Evolutionary conservation across 495 filamentous ascomycete genomes (phyloP).

Genomic region (Sabuloglossum arenarium): DNA sequence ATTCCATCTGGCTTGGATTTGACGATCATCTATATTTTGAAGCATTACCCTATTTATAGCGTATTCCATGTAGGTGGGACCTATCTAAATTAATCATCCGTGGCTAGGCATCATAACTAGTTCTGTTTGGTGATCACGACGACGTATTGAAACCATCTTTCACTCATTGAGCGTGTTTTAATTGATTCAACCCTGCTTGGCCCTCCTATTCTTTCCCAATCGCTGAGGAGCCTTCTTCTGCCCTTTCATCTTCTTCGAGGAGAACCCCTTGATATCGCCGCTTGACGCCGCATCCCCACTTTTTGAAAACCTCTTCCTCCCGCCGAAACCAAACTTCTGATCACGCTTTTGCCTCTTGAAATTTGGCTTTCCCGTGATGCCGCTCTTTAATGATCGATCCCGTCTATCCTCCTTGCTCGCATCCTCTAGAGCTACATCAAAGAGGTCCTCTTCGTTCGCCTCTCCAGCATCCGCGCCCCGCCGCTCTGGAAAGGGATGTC

Average conservation of each 20-base stretch:
- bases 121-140: neutral
- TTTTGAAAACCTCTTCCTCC: constrained; percentile 79
- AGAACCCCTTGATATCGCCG: constrained; percentile 61
- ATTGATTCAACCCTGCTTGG: constrained; percentile 11
- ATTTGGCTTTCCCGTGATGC: constrained; percentile 22
- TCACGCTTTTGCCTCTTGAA: constrained; percentile 81
- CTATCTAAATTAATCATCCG: no score
- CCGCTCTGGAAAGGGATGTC: constrained; percentile 38
- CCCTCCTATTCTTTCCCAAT: constrained; percentile 44
- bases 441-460: constrained; percentile 68
- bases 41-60: no score
- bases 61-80: no score
- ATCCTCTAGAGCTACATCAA: constrained; percentile 84
- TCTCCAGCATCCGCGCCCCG: constrained; percentile 38
- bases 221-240: constrained; percentile 26
- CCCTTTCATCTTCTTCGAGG: constrained; percentile 61
- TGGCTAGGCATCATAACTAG: no score
- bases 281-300: constrained; percentile 66
- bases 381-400: constrained; percentile 11
- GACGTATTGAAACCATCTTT: neutral
- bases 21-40: no score
- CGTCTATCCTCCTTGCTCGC: constrained; percentile 27
- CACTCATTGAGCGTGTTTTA: neutral
- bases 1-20: no score
- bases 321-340: constrained; percentile 79